phyloP scores from a whole-genome alignment of 257 asterid genomes.

The Hygrophila difformis region DNA sequence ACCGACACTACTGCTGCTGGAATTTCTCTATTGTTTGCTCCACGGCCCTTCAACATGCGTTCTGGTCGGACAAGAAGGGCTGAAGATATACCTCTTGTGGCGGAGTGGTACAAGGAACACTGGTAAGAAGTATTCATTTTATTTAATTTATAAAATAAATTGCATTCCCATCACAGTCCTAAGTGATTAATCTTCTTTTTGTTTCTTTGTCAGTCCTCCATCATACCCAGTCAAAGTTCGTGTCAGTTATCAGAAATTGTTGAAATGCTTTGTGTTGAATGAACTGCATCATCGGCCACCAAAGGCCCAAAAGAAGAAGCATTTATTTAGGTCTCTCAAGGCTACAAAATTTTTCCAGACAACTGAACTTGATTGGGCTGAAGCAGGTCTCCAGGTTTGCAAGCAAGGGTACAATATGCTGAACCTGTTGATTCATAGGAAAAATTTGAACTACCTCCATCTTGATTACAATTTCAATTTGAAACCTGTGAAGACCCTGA shows the following conservation, averaged over 20 bases:
- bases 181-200: conserved; percentile 4
- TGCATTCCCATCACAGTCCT: neutral
- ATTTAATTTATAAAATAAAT: no score
- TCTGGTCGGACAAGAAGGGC: conserved; percentile 99
- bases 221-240: conserved; percentile 96
- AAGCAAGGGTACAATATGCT: conserved; percentile 99
- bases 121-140: conserved; percentile 44
- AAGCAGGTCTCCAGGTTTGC: conserved; percentile 97
- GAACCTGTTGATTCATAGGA: conserved; percentile 89
- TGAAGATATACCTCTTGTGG: conserved; percentile 96
- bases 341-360: conserved; percentile 97
- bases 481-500: conserved; percentile 98
- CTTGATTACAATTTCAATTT: conserved; percentile 91
- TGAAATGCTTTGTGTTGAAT: conserved; percentile 93
- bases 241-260: conserved; percentile 89
- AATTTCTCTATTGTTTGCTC: conserved; percentile 88
- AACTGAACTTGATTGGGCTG: conserved; percentile 99
- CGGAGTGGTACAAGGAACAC: conserved; percentile 99
- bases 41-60: conserved; percentile 96
- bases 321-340: conserved; percentile 82
- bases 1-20: conserved; percentile 99
- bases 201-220: conserved; percentile 62
- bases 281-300: conserved; percentile 99
- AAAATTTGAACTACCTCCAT: conserved; percentile 87
- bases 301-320: conserved; percentile 97